These are phyloP conservation scores for Ambrosiella xylebori DNA, from an alignment of 2,329 filamentous ascomycete species.

Conservation along the genomic window DNA sequence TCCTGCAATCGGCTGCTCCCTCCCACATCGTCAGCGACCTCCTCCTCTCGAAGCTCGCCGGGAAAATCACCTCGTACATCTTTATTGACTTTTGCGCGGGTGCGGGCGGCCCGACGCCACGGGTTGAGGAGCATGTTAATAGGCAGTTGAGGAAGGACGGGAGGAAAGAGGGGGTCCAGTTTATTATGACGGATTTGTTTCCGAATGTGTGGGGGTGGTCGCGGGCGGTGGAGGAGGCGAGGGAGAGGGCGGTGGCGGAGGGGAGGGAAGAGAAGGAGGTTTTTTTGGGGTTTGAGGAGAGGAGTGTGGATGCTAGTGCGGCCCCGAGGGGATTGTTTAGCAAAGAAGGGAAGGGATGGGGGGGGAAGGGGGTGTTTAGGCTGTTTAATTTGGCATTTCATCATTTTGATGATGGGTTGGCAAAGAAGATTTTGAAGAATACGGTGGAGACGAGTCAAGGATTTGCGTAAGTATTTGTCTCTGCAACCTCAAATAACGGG, in stretches of 20 bases:
- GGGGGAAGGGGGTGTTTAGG: slow-evolving; percentile 40
- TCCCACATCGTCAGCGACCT: slow-evolving; percentile 42
- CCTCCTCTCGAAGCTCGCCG: slow-evolving; percentile 34
- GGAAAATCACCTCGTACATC: slow-evolving; percentile 33
- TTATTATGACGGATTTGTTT: slow-evolving; percentile 49
- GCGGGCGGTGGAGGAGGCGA: slow-evolving; percentile 19
- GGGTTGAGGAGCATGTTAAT: slow-evolving; percentile 44
- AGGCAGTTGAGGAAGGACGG: neutral
- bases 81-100: slow-evolving; percentile 65
- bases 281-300: slow-evolving; percentile 37
- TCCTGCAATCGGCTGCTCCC: slow-evolving; percentile 39
- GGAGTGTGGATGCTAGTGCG: slow-evolving; percentile 46
- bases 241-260: slow-evolving; percentile 19
- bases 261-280: slow-evolving; percentile 25
- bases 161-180: slow-evolving; percentile 20
- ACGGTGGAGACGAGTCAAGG: slow-evolving; percentile 48
- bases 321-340: slow-evolving; percentile 33
- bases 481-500: neutral
- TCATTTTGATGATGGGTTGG: slow-evolving; percentile 52
- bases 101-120: slow-evolving; percentile 51
- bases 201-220: slow-evolving; percentile 46
- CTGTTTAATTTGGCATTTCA: slow-evolving; percentile 63
- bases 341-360: slow-evolving; percentile 14
- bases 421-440: slow-evolving; percentile 42
- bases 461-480: slow-evolving; percentile 27